Base-by-base conservation (phyloP, 805 yeast species). In the Candida hispaniensis region DNA sequence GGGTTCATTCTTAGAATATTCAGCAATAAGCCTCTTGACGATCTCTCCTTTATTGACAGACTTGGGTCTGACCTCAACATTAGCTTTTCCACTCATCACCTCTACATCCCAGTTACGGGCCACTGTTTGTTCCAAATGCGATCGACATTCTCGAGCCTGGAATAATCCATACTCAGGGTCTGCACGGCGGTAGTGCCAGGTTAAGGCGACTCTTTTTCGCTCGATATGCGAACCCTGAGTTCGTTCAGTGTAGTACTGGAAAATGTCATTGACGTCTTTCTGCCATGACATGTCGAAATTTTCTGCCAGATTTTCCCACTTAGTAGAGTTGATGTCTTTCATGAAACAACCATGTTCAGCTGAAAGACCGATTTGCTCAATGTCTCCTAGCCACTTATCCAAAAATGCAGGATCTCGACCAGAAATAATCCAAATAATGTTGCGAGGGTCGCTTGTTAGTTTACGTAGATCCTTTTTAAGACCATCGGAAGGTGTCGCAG, bases 321-420 rank as follows among this genome's bases (percentile, higher is more conserved):
- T 57, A 9, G 60, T 56, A 2, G 64, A 51, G 7, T 74, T 73
- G n/a, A 77, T 69, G 44, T 71, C 77, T 51, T 79, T 79, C 69
- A 88, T 70, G 50, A 91, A 91, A 51, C 96, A 88, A 6, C 99
- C 99, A 55, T 91, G 99, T 53, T 91, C 99, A 0, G 98, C 97
- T 40, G 93, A 77, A 36, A 91, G 64, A 1, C 96, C 95, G 19
- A 91, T 60, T 26, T 65, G 57, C 12, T 67, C 64, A 43, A 67
- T 67, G 2, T 67, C 49, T 6, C 96, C 96, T 43, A 86, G 61
- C 91, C 95, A 85, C 57, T 75, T 73, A 43, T 79, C 93, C 48
- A 91, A 66, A 51, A 91, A 91, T 33, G 65, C 71, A 59, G 81
- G 94, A 56, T 91, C 99, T 47, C 99, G 72, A 2, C 99, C 99